These are phyloP conservation scores for Cinnamomum micranthum DNA, from an alignment of 164 flowering plant genomes.

Conservation along the genomic window DNA sequence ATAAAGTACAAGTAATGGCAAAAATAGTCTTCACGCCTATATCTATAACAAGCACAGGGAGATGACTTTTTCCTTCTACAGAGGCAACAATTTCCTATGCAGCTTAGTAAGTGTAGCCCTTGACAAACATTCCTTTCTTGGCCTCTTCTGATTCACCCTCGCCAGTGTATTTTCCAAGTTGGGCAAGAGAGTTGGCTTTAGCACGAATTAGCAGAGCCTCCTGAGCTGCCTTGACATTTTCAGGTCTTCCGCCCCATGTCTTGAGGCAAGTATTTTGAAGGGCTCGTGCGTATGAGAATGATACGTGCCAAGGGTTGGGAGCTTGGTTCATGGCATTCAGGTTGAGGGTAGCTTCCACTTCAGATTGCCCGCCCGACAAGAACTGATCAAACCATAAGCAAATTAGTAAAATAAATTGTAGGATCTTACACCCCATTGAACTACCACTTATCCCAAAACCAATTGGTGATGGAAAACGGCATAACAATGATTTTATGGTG, in stretches of 20 bases:
- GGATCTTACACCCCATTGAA: too few relatives aligned
- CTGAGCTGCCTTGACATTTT: conserved; percentile 80
- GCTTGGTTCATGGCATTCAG: conserved; percentile 89
- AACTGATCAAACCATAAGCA: conserved; percentile 40
- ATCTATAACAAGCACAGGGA: conserved; percentile 19
- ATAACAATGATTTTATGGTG: too few relatives aligned
- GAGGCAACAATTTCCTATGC: not conserved
- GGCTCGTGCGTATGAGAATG: conserved; percentile 92
- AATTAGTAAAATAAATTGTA: not conserved
- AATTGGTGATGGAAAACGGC: too few relatives aligned
- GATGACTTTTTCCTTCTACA: conserved; percentile 10
- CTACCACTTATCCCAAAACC: too few relatives aligned
- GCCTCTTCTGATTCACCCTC: conserved; percentile 89
- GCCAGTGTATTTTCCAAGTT: conserved; percentile 87
- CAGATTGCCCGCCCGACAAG: conserved; percentile 95
- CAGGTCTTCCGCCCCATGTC: conserved; percentile 88
- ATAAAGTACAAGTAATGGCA: conserved; percentile 32
- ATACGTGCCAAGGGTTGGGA: conserved; percentile 92
- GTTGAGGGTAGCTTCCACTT: conserved; percentile 87
- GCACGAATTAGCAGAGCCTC: conserved; percentile 65
- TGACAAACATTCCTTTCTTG: conserved; percentile 77
- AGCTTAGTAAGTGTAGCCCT: conserved; percentile 70
- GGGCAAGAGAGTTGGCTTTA: conserved; percentile 86
- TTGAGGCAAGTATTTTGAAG: conserved; percentile 90
- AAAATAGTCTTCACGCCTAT: conserved; percentile 44